Percentiles rank a stretch among this genome's conserved stretches.
phyloP scores from a whole-genome alignment of 768 basidiomycete genomes.

The Lactifluus piperatus region DNA sequence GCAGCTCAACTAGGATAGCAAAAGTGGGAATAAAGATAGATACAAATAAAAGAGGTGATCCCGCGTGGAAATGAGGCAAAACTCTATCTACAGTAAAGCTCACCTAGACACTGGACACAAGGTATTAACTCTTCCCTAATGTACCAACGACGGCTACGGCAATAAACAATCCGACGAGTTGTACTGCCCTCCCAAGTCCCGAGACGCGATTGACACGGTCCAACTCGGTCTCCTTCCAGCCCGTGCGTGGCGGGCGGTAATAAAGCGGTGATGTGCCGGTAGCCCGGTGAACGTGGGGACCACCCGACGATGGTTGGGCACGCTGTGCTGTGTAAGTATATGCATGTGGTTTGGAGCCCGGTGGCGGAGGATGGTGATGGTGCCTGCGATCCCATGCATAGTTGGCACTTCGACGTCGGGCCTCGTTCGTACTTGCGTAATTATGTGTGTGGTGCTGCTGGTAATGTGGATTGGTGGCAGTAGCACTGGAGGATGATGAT shows the following conservation, averaged over 20 bases:
- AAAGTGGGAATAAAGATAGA: not conserved
- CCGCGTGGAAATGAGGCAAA: not conserved
- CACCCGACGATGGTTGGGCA: not conserved
- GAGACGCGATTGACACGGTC: constrained; percentile 15
- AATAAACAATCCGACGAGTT: constrained; percentile 15
- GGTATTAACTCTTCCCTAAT: constrained; percentile 1
- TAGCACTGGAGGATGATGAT: not conserved
- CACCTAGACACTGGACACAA: no score
- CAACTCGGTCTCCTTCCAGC: constrained; percentile 14
- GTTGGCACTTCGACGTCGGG: constrained; percentile 29
- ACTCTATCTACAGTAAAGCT: no score
- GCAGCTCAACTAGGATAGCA: constrained; percentile 12
- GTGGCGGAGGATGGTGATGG: constrained; percentile 19
- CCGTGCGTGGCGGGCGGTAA: constrained; percentile 11
- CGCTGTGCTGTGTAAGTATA: not conserved
- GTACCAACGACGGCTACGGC: constrained; percentile 13
- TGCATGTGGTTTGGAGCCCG: constrained; percentile 1
- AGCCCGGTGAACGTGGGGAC: not conserved
- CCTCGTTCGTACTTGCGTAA: constrained; percentile 24
- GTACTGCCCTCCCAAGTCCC: constrained; percentile 14
- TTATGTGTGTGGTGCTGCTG: constrained; percentile 13
- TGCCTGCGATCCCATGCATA: constrained; percentile 30
- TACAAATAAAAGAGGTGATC: not conserved
- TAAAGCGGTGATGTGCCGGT: not conserved
- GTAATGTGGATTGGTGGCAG: not conserved